Evolutionary conservation across 768 basidiomycete genomes (phyloP), one percentile per base, ranked within the genome.

Genomic region (Boletus reticuloceps): DNA sequence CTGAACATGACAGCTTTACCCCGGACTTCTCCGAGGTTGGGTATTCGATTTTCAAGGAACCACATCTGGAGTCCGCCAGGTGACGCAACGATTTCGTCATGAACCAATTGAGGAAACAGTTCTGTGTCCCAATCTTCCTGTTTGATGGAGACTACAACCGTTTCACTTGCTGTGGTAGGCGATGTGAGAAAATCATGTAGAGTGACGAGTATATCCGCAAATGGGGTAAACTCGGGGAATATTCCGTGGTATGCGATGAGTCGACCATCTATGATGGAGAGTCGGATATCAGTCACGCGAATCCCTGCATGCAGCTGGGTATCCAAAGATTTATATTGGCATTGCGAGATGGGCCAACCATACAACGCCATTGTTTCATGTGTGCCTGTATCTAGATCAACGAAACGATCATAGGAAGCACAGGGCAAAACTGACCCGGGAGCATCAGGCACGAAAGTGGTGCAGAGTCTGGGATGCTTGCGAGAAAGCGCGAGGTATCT

Each of bases 1-100:
- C 89, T 92, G 65, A 96, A 83, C 76, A 98, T 69, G 32, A 97
- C 79, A 10, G 85, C 85, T 71, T 87, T 91, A 7, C 94, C 94
- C 62, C 94, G 75, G 10, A 89, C 93, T 69, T 95, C 88, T 1
- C 90, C 91, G 0, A 97, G 79, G 1, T 56, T 78, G 3, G 95
- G 94, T 51, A 96, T 78, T 8, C 88, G 76, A 62, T 94, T 88
- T 63, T 90, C 82, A 36, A 96, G 70, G 67, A 82, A 95, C 90
- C 91, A 96, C 80, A 91, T 83, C 20, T 73, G 77, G 41, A 73
- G 57, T 17, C 76, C 74, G 3, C 79, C 72, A 6, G 83, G 80
- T 3, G 83, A 81, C 41, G 64, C 64, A 22, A 71, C 67, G 25
- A 96, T 87, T 51, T 85, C 88, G 40, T 82, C 74, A 36, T 79